phyloP scores from a whole-genome alignment of 805 yeast genomes.

The Kuraishia cidri region DNA sequence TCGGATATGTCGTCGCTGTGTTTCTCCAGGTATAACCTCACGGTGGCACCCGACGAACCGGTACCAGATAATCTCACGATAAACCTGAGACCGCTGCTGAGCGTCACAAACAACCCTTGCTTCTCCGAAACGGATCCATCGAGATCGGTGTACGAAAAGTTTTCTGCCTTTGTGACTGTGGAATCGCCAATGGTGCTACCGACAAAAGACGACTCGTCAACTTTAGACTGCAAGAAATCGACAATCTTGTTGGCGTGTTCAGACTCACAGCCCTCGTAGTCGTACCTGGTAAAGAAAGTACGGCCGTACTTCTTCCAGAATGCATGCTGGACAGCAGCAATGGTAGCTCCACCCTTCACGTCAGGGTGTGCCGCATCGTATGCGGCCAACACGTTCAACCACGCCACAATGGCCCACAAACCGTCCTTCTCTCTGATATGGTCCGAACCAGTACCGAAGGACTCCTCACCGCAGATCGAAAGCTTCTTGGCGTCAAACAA shows the following conservation, averaged over 20 bases:
- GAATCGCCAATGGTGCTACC: conserved; percentile 47
- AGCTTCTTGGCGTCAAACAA: conserved; percentile 87
- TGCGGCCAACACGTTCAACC: conserved; percentile 92
- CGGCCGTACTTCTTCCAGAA: conserved; percentile 94
- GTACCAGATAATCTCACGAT: conserved; percentile 93
- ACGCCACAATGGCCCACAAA: conserved; percentile 93
- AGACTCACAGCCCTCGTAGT: conserved; percentile 73
- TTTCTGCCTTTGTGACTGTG: conserved; percentile 67
- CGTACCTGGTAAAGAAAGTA: conserved; percentile 95
- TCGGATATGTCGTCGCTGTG: conserved; percentile 53
- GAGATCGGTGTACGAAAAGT: conserved; percentile 87
- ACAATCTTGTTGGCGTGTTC: conserved; percentile 72
- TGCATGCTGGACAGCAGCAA: conserved; percentile 67
- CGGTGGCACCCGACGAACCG: conserved; percentile 96
- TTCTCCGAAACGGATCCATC: conserved; percentile 85
- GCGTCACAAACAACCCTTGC: conserved; percentile 84
- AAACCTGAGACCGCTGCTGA: conserved; percentile 74
- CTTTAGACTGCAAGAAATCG: conserved; percentile 32
- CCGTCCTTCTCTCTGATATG: conserved; percentile 98
- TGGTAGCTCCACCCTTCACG: conserved; percentile 45
- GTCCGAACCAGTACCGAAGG: conserved; percentile 96
- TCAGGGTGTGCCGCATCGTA: conserved; percentile 53
- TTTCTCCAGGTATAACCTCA: conserved; percentile 84
- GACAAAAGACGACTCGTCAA: conserved; percentile 26
- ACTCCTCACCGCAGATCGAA: conserved; percentile 96